Evolutionary conservation across 192 early-diverging fungal genomes (phyloP), one percentile per base, ranked within the genome.

Genomic region (Thoreauomyces humboldtii): DNA sequence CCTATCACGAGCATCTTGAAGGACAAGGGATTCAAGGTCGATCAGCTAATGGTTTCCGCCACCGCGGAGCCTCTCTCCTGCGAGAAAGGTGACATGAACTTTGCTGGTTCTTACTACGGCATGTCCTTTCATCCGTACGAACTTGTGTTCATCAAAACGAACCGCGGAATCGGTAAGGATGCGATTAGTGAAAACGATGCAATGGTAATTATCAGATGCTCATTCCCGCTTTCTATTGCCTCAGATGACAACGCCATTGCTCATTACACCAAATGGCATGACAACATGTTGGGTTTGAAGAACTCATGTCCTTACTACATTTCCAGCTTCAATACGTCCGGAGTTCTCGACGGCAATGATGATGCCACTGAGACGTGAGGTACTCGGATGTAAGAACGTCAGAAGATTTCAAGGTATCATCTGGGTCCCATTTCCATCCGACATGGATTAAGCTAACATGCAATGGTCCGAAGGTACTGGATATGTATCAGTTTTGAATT

Each of bases 201-300:
- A 12, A 12, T 9, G 38, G 38, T 41, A 9, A 41, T 12, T 9
- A 41, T 9, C 11, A 12, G 11, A 41, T n/a, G 9, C 11, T 12
- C n/a, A 12, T 41, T 41, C 38, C 38, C 38, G 38, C 38, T 41
- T 41, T n/a, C 38, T 41, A 41, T n/a, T 41, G 38, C 38, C n/a
- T 41, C n/a, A 55, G 53, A 55, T 55, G 53, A 55, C 22, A 55
- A 55, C 22, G 53, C 53, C 14, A 12, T 55, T 12, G 22, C 25
- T 9, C 53, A 55, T 33, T 55, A 55, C 53, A 55, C 25, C 27
- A 55, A 22, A 55, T 55, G 53, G 53, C 53, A 55, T 22, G 53
- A 55, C 33, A 34, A 27, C 31, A 55, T 55, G 53, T 14, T 34
- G 28, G 22, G 6, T 22, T 32, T 19, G 12, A 50, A 50, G 22